Percentiles rank a stretch among this genome's conserved stretches.
These are phyloP conservation scores for Kandelia obovata DNA, from an alignment of 345 rosid species.

Conservation along the genomic window DNA sequence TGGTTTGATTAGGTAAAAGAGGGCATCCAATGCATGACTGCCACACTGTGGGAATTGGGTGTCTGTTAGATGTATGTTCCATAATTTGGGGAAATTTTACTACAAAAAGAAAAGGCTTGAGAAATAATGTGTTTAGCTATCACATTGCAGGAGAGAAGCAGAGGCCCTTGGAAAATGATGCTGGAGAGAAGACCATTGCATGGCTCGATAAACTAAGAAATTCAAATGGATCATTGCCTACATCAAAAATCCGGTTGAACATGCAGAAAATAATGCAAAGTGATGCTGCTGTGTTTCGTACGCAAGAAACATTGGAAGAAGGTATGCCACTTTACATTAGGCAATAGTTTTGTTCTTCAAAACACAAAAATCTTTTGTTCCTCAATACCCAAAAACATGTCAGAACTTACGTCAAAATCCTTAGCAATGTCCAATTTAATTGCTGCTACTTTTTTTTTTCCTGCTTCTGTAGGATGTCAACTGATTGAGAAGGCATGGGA, in stretches of 20 bases:
- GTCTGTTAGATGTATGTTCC: not conserved
- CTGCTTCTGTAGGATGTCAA: conserved; percentile 61
- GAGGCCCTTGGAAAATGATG: conserved; percentile 80
- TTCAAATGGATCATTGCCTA: conserved; percentile 80
- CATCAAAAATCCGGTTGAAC: conserved; percentile 80
- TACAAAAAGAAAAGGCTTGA: not conserved
- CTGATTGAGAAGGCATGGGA: conserved; percentile 87
- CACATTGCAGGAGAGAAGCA: conserved; percentile 68
- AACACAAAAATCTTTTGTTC: not conserved
- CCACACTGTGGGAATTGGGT: too few species aligned
- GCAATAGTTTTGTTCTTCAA: not conserved
- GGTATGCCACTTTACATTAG: conserved; percentile 32
- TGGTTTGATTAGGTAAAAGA: not conserved
- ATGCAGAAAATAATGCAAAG: conserved; percentile 98
- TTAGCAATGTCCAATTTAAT: not conserved
- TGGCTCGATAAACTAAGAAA: conserved; percentile 89
- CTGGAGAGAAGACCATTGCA: conserved; percentile 85
- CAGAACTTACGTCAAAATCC: too few species aligned
- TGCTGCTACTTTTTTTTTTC: not conserved
- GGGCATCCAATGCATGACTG: too few species aligned
- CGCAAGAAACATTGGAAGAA: conserved; percentile 96
- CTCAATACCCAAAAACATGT: not conserved
- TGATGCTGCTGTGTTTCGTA: conserved; percentile 97
- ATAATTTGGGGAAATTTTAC: not conserved
- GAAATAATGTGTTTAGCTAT: not conserved